Percentiles rank a stretch among this genome's conserved stretches.
These are phyloP conservation scores for Picea glauca DNA, from an alignment of 75 land plant genomes.

Conservation along the genomic window DNA sequence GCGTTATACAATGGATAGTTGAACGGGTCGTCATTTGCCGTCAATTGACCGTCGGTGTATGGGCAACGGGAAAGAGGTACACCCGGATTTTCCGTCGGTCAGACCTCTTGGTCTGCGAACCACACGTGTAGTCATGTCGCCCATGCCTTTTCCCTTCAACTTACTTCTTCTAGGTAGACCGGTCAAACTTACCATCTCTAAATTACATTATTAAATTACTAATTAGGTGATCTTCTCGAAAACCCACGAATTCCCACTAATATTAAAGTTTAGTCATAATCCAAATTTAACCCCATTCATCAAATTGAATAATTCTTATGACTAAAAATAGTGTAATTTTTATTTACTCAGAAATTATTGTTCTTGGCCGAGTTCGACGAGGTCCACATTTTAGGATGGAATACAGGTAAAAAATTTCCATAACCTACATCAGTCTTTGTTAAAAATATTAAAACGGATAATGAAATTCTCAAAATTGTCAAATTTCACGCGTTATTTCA, in stretches of 20 bases:
- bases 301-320: background rate
- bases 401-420: too few relatives aligned
- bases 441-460: too few relatives aligned
- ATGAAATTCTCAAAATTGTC: too few relatives aligned
- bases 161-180: background rate
- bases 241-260: background rate
- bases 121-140: slow-evolving; percentile 22
- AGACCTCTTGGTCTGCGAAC: slow-evolving; percentile 13
- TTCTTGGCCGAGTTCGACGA: too few relatives aligned
- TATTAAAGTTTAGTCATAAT: background rate
- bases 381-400: too few relatives aligned
- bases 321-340: background rate
- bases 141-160: slow-evolving; percentile 1
- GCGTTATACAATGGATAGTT: background rate
- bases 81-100: background rate
- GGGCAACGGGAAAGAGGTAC: background rate
- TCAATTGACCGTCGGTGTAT: background rate
- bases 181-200: slow-evolving; percentile 6
- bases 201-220: background rate
- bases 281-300: background rate
- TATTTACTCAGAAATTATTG: background rate
- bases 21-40: background rate
- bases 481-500: too few relatives aligned
- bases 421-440: too few relatives aligned
- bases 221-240: background rate